Evolutionary conservation across 108 stramenopile genomes (phyloP).

Genomic region (Seminavis robusta): DNA sequence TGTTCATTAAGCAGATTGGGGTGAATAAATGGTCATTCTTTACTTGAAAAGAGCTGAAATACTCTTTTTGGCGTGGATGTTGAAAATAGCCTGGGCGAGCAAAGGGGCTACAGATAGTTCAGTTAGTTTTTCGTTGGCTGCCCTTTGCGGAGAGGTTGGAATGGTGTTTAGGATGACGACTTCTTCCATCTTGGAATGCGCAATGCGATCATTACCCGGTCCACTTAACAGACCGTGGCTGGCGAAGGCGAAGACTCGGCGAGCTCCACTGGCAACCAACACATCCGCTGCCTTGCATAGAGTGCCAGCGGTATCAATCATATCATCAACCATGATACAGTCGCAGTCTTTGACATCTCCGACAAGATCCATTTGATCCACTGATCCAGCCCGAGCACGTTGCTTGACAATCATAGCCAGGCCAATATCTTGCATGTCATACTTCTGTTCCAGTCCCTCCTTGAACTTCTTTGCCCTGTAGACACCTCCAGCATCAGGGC

Average conservation of each 20-base stretch:
- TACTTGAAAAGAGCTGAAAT: constrained; percentile 99
- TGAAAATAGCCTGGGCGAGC: constrained; percentile 97
- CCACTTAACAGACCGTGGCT: constrained; percentile 97
- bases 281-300: constrained; percentile 98
- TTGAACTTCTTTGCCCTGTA: constrained; percentile 99
- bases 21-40: too few species aligned
- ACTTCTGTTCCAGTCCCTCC: constrained; percentile 94
- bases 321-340: constrained; percentile 99
- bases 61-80: constrained; percentile 98
- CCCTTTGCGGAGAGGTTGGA: constrained; percentile 80
- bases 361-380: constrained; percentile 98
- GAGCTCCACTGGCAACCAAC: constrained; percentile 89
- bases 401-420: constrained; percentile 99
- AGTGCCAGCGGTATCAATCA: constrained; percentile 99
- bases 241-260: constrained; percentile 98
- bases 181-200: constrained; percentile 93
- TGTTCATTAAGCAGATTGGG: too few species aligned
- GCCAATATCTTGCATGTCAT: constrained; percentile 92
- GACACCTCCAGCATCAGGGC: constrained; percentile 99
- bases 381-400: constrained; percentile 91
- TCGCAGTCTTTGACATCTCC: constrained; percentile 97
- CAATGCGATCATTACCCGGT: constrained; percentile 95
- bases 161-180: constrained; percentile 92
- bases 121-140: constrained; percentile 88
- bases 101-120: constrained; percentile 96